Evolutionary conservation across 75 land plant species (phyloP), one percentile per base, ranked within the genome.

Genomic region (Pseudotsuga menziesii): DNA sequence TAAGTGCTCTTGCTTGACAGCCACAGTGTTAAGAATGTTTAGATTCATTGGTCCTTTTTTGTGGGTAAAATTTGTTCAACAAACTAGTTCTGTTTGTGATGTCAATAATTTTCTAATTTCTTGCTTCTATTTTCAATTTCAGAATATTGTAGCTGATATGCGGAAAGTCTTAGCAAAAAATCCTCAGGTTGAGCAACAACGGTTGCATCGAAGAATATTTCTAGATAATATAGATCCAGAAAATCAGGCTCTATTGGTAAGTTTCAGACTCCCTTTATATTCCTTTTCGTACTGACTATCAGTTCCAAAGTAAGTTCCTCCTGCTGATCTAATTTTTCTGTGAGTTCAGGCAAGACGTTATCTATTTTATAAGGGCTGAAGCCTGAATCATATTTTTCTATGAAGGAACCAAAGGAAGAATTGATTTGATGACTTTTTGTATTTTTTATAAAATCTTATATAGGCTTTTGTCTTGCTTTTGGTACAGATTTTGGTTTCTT

Each of bases 71-170:
- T 48, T 48, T 48, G 1, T 48, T 48, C 54, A 8, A 48, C 54
- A 48, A 48, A 48, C 11, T 8, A 8, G 11, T 48, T 8, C 11
- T 48, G 12, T 48, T 48, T 48, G 2, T 48, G 11, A 48, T 48
- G 54, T 48, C 54, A 48, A 48, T 48, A 48, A 48, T 48, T 9
- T 48, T 9, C 54, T 48, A 2, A 48, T 48, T 48, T 48, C 54
- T 48, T 48, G 54, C 54, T 48, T 48, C 54, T 48, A 48, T 48
- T 48, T 48, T 48, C 9, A 48, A 48, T 48, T 9, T 48, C 91
- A 96, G 99, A 89, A 74, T 58, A 96, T 96, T 78, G 94, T 96
- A 26, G 94, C 99, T 48, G 97, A 96, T 80, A 96, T 96, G 99
- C 88, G 97, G 27, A 96, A 96, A 81, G 97, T 96, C 23, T 78